Conservation (phyloP, 495 filamentous ascomycete species). For the Podospora appendiculata region DNA sequence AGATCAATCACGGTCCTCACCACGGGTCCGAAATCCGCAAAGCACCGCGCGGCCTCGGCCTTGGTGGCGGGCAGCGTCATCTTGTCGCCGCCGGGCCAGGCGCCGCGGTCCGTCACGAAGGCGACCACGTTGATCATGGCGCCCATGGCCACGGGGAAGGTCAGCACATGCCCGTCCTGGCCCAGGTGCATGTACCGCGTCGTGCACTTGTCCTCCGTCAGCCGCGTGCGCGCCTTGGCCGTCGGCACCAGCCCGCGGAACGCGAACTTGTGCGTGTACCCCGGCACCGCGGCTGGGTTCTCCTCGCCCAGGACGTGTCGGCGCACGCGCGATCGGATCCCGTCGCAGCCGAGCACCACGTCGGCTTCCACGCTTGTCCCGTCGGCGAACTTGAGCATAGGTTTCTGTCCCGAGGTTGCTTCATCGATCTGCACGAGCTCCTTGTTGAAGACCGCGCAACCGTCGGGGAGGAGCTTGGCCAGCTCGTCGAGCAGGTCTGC, state of each 20-base stretch:
- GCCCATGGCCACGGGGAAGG: constrained; percentile 30
- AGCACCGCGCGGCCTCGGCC: constrained; percentile 22
- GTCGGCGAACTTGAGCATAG: constrained; percentile 26
- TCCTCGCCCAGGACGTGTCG: constrained; percentile 17
- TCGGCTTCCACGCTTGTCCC: constrained; percentile 22
- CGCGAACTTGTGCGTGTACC: constrained; percentile 35
- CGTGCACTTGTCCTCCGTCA: constrained; percentile 16
- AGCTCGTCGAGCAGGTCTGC: constrained; percentile 36
- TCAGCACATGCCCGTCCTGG: constrained; percentile 28
- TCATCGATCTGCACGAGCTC: constrained; percentile 12
- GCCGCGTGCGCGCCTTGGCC: constrained; percentile 16
- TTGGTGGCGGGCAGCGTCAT: constrained; percentile 25
- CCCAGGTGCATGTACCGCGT: constrained; percentile 38
- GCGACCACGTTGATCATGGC: constrained; percentile 32
- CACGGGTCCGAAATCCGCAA: constrained; percentile 27
- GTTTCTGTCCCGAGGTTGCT: constrained; percentile 3
- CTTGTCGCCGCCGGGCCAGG: constrained; percentile 24
- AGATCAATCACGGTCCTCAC: constrained; percentile 34
- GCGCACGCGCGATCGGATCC: constrained; percentile 34
- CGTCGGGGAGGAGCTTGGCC: constrained; percentile 18
- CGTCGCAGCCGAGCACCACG: constrained; percentile 39
- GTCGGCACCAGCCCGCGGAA: constrained; percentile 35
- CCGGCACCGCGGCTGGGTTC: constrained; percentile 14
- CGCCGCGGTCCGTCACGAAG: constrained; percentile 25
- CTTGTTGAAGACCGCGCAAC: constrained; percentile 26